Evolutionary conservation across 768 basidiomycete species (phyloP).

Genomic region (Tylopilus sp.): DNA sequence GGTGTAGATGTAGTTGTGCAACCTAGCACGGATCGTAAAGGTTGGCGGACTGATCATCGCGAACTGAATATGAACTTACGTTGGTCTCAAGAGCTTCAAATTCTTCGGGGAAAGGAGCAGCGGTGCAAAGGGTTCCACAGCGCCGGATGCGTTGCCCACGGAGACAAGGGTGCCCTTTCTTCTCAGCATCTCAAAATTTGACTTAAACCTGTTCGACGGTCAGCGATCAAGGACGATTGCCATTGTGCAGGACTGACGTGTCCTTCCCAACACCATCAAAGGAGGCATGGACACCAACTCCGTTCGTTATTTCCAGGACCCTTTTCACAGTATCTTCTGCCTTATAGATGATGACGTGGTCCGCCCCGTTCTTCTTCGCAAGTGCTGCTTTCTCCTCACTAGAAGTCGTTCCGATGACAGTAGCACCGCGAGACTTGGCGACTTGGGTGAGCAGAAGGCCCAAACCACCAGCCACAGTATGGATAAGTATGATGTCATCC

Average conservation of each 20-base stretch:
- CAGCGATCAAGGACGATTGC: background rate
- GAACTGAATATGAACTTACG: conserved; percentile 39
- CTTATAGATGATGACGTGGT: conserved; percentile 83
- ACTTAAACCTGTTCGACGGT: conserved; percentile 54
- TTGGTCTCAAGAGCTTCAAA: conserved; percentile 72
- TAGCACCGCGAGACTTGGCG: conserved; percentile 71
- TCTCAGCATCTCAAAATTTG: conserved; percentile 74
- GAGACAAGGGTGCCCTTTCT: conserved; percentile 89
- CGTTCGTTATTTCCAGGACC: conserved; percentile 72
- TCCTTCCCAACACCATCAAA: conserved; percentile 98
- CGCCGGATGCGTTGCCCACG: conserved; percentile 89
- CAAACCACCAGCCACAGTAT: conserved; percentile 90
- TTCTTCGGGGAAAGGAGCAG: conserved; percentile 80
- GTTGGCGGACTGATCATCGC: background rate
- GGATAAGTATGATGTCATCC: conserved; percentile 77
- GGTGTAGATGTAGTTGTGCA: conserved; percentile 70
- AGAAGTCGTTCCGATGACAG: conserved; percentile 92
- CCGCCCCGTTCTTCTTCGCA: conserved; percentile 76
- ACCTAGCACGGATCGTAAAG: conserved; percentile 37
- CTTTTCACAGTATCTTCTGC: conserved; percentile 70
- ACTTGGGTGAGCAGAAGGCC: conserved; percentile 69
- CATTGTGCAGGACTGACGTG: conserved; percentile 53
- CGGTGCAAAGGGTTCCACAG: conserved; percentile 71
- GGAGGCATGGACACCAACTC: conserved; percentile 79
- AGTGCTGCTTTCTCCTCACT: conserved; percentile 78